These are phyloP conservation scores for Podospora pseudoanserina DNA, from an alignment of 495 filamentous ascomycete genomes.

Conservation along the genomic window DNA sequence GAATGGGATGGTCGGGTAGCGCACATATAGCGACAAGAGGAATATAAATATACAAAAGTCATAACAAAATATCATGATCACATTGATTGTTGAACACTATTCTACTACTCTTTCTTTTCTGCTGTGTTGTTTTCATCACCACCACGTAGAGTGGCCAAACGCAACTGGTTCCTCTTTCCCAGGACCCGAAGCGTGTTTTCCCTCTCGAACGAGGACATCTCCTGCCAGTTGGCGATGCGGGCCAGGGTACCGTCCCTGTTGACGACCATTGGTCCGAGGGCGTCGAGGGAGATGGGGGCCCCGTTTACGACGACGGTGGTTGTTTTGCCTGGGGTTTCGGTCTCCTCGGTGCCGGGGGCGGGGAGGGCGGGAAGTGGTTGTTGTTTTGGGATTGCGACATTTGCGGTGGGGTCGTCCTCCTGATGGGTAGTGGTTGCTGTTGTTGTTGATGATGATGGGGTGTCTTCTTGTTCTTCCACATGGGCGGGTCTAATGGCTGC, in stretches of 20 bases:
- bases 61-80: no score
- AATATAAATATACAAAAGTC: no score
- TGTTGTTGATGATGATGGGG: not conserved
- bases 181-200: conserved; percentile 59
- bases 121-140: not conserved
- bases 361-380: conserved; percentile 23
- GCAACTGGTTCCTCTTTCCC: conserved; percentile 59
- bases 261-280: conserved; percentile 65
- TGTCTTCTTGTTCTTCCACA: not conserved
- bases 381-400: not conserved
- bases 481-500: not conserved
- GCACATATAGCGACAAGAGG: no score
- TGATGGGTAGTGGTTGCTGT: not conserved
- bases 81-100: not conserved
- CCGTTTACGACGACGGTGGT: conserved; percentile 53
- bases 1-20: no score
- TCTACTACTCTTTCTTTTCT: not conserved
- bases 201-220: conserved; percentile 62
- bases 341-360: conserved; percentile 19
- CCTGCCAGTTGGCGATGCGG: conserved; percentile 63
- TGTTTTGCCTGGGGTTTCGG: conserved; percentile 10
- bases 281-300: conserved; percentile 50
- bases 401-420: not conserved
- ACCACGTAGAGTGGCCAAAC: conserved; percentile 52
- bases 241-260: conserved; percentile 61